Conservation (phyloP, 345 rosid species). For the Arabis hirsuta region DNA sequence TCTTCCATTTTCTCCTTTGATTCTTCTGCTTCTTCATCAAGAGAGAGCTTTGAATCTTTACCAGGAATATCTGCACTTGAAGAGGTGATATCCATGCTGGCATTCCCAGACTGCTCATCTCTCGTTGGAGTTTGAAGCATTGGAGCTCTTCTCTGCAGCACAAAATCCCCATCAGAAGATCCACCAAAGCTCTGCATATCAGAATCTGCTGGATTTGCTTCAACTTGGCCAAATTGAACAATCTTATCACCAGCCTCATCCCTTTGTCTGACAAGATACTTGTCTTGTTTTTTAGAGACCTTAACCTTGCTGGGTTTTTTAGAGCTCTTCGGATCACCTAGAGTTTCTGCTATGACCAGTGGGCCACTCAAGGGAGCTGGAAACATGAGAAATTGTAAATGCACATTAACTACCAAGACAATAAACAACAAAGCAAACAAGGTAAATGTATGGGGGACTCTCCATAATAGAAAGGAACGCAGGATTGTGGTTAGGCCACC, state of each 20-base stretch:
- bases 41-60: constrained; percentile 46
- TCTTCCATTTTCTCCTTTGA: constrained; percentile 36
- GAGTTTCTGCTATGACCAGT: constrained; percentile 82
- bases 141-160: constrained; percentile 71
- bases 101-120: constrained; percentile 47
- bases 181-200: constrained; percentile 39
- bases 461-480: neutral
- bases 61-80: constrained; percentile 44
- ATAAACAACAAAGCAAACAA: constrained; percentile 22
- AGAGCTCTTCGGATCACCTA: constrained; percentile 65
- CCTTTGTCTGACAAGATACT: constrained; percentile 79
- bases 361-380: constrained; percentile 99
- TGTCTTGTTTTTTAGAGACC: constrained; percentile 80
- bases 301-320: constrained; percentile 69
- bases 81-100: constrained; percentile 47
- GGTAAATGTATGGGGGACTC: neutral
- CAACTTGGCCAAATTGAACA: constrained; percentile 48
- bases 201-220: constrained; percentile 46
- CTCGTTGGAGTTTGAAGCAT: constrained; percentile 45
- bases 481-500: neutral
- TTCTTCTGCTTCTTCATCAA: constrained; percentile 42
- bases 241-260: constrained; percentile 58
- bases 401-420: constrained; percentile 18
- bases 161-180: constrained; percentile 63
- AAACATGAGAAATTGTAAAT: constrained; percentile 31